phyloP scores from a whole-genome alignment of 176 grass and related monocot species.

The Oryza nivara region DNA sequence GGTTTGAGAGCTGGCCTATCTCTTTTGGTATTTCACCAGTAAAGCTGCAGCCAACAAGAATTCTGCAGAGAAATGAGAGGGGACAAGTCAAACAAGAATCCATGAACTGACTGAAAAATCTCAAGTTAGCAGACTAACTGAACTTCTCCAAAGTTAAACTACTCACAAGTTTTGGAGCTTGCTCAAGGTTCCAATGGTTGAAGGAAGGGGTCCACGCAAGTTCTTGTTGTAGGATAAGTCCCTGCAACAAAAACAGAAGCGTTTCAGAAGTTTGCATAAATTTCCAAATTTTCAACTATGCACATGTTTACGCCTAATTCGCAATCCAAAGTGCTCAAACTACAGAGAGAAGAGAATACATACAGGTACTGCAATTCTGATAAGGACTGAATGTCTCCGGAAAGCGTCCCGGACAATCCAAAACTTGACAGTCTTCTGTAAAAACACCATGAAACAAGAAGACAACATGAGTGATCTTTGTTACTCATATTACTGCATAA shows the following conservation, averaged over 20 bases:
- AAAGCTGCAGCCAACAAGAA: constrained; percentile 79
- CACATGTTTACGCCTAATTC: too few relatives aligned
- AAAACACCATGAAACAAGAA: constrained; percentile 27
- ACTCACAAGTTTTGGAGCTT: constrained; percentile 68
- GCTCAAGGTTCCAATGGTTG: constrained; percentile 65
- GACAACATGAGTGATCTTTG: background rate
- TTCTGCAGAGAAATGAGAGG: constrained; percentile 51
- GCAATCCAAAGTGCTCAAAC: background rate
- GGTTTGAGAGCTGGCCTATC: constrained; percentile 63
- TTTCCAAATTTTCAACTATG: background rate
- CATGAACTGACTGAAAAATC: background rate
- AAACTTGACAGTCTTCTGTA: constrained; percentile 66
- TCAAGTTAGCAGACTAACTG: too few relatives aligned
- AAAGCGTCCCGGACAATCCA: constrained; percentile 62
- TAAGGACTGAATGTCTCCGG: constrained; percentile 71
- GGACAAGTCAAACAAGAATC: background rate
- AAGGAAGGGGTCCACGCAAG: constrained; percentile 57
- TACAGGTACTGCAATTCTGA: constrained; percentile 57
- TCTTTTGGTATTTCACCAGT: constrained; percentile 74
- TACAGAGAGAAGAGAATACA: constrained; percentile 27
- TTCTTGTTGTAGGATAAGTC: constrained; percentile 83
- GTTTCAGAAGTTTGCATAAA: background rate
- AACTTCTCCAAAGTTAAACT: constrained; percentile 6
- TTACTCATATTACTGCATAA: too few relatives aligned
- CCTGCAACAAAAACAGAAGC: constrained; percentile 36